Evolutionary conservation across 78 protist species (phyloP).

Genomic region (slime mould (Dictyostelium discoideum)): DNA sequence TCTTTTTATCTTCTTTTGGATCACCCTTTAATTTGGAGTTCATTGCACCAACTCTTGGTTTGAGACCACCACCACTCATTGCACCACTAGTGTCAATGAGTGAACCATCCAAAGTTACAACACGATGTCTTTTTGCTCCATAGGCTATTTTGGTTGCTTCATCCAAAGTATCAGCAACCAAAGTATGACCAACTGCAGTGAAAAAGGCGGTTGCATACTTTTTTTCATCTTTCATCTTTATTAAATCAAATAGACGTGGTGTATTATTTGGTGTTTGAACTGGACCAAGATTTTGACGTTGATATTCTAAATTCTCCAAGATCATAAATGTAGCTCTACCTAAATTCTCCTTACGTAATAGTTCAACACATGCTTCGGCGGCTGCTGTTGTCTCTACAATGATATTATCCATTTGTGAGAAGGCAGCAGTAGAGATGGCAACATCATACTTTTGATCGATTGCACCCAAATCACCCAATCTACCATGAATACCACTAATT

Average conservation of each 20-base stretch:
- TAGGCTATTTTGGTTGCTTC: constrained; percentile 91
- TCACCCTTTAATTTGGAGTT: constrained; percentile 1
- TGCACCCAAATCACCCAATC: constrained; percentile 98
- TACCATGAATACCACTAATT: constrained; percentile 92
- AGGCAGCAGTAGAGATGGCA: constrained; percentile 96
- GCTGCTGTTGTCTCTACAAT: constrained; percentile 94
- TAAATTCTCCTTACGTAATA: constrained; percentile 70
- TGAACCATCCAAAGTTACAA: constrained; percentile 98
- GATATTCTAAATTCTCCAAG: constrained; percentile 89
- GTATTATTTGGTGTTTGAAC: constrained; percentile 50
- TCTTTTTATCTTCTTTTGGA: constrained; percentile 45
- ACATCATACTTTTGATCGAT: constrained; percentile 95
- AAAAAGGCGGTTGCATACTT: constrained; percentile 92
- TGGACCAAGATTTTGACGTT: background rate
- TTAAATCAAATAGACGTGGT: constrained; percentile 84
- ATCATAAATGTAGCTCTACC: constrained; percentile 98
- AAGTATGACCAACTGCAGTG: constrained; percentile 95
- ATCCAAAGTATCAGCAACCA: constrained; percentile 88
- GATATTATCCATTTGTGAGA: constrained; percentile 84
- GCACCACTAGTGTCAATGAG: constrained; percentile 98
- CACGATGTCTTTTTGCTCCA: constrained; percentile 87
- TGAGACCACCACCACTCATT: constrained; percentile 99
- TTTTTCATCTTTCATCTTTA: constrained; percentile 56
- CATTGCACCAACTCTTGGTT: constrained; percentile 88
- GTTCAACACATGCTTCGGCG: constrained; percentile 83